Base-by-base conservation (phyloP, 768 basidiomycete species). In the Dioszegia hungarica region DNA sequence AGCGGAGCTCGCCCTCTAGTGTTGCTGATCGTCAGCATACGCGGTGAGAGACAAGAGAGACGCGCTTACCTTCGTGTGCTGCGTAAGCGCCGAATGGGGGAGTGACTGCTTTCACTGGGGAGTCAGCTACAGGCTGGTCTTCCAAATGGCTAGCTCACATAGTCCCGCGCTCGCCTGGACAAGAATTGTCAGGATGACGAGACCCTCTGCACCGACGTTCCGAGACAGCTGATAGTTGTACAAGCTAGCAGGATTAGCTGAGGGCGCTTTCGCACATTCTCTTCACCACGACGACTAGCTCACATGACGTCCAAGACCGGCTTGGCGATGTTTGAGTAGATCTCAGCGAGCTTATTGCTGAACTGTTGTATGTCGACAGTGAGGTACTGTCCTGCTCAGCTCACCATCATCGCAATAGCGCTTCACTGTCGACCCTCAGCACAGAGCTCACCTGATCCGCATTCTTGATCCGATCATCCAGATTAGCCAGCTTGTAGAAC, bases 311-410 rank as follows among this genome's bases (percentile, higher is more conserved):
- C 94, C 34, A 95, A 81, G 15, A 87, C 80, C 6, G 94, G 94
- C 77, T 98, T 98, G 25, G 92, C 92, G 36, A 97, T 78, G 73
- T 97, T 97, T 15, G 75, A 76, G 75, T 97, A 98, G 33, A 98
- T 92, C 17, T 90, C 90, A 12, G 94, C 91, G 5, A 98, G 82
- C 70, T 90, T 86, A 4, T 82, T 82, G 14, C 90, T 89, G 77
- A 95, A 98, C 51, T 86, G 87, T 73, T 93, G 89, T 45, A 97
- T 91, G 75, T 98, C 94, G 57, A 93, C 86, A 1, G 91, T 94
- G 50, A 95, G 89, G 92, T 91, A 79, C 88, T 91, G 67, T 1
- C 6, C 27, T 37, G 33, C 37, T 70, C 46, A 60, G 34, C 25
- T n/a, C n/a, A n/a, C n/a, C n/a, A n/a, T n/a, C n/a, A n/a, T n/a